phyloP scores from a whole-genome alignment of 805 yeast genomes.

The Pachysolen tannophilus region DNA sequence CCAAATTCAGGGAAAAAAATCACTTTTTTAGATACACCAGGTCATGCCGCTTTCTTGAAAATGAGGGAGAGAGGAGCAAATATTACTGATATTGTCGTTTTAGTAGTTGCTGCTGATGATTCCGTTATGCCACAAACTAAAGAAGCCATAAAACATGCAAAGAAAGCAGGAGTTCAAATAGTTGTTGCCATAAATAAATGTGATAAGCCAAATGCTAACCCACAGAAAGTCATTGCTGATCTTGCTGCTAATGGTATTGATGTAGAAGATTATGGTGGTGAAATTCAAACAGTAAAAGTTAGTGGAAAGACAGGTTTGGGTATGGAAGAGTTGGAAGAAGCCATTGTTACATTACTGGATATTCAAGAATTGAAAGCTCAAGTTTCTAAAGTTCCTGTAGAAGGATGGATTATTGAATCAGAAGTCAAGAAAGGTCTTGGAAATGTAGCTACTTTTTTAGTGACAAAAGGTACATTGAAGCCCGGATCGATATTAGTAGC shows the following conservation, averaged over 20 bases:
- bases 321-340: conserved; percentile 85
- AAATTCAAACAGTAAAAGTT: conserved; percentile 79
- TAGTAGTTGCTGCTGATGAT: conserved; percentile 96
- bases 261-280: conserved; percentile 93
- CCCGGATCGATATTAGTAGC: conserved; percentile 73
- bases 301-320: conserved; percentile 87
- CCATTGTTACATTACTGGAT: conserved; percentile 79
- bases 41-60: conserved; percentile 93
- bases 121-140: conserved; percentile 96
- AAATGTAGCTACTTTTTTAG: conserved; percentile 74
- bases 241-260: conserved; percentile 71
- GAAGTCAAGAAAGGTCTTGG: conserved; percentile 79
- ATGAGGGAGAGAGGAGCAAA: conserved; percentile 97
- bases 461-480: conserved; percentile 69
- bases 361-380: conserved; percentile 70
- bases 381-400: conserved; percentile 41
- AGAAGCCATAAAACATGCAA: conserved; percentile 92
- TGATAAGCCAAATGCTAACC: conserved; percentile 69
- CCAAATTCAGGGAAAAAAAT: conserved; percentile 67
- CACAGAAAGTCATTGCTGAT: conserved; percentile 73
- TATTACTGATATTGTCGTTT: conserved; percentile 82
- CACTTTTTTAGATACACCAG: conserved; percentile 95
- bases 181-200: conserved; percentile 92
- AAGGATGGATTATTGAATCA: conserved; percentile 90
- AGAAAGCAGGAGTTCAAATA: conserved; percentile 70